phyloP scores from a whole-genome alignment of 441 rosid species.

The Euphorbia celastroides region DNA sequence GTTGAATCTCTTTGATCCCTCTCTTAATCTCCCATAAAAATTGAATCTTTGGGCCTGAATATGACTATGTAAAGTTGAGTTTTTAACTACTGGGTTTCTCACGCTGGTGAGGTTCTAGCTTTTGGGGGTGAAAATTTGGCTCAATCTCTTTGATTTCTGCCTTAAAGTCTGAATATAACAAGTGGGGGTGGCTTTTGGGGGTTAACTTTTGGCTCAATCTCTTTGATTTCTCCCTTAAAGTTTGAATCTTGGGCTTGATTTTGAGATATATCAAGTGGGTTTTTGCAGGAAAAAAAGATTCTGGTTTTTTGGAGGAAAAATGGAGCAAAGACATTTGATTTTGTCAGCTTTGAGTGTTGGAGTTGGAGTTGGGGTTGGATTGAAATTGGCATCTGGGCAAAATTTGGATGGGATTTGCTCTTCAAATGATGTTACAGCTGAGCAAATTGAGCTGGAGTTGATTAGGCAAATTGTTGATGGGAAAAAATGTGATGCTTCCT shows the following conservation, averaged over 20 bases:
- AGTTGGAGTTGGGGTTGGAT: conserved; percentile 76
- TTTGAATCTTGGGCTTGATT: no score
- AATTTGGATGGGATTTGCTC: conserved; percentile 36
- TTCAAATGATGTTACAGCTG: conserved; percentile 40
- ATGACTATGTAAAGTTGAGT: no score
- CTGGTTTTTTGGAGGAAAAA: conserved; percentile 11
- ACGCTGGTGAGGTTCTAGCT: not conserved
- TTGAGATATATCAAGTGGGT: no score
- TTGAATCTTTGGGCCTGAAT: conserved; percentile 8
- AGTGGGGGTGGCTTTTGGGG: no score
- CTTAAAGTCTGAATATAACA: no score
- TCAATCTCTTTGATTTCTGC: no score
- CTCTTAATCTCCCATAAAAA: not conserved
- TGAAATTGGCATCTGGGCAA: conserved; percentile 83
- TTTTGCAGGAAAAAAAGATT: no score
- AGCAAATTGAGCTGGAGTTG: conserved; percentile 74
- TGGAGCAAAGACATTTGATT: conserved; percentile 77
- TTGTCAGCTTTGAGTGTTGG: conserved; percentile 84
- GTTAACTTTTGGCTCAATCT: no score
- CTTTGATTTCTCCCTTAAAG: no score
- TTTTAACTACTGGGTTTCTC: no score
- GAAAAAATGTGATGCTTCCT: conserved; percentile 45
- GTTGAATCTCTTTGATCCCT: conserved; percentile 3
- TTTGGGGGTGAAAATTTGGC: not conserved
- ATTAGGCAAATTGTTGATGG: conserved; percentile 62